These are phyloP conservation scores for Plantago rigida DNA, from an alignment of 305 asterid genomes.

Conservation along the genomic window DNA sequence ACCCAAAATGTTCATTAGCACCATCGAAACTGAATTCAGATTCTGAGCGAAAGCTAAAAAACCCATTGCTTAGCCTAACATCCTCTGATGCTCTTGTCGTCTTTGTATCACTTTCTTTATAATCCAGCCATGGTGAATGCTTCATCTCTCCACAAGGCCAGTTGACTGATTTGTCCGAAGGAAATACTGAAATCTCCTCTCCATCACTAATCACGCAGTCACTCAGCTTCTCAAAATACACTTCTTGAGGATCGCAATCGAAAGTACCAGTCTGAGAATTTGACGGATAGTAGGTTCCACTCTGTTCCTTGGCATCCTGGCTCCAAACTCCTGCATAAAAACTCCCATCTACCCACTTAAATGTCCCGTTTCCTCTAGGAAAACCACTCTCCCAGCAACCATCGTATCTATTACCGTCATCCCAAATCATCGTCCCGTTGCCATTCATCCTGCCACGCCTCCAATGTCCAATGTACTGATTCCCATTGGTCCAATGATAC, in stretches of 20 bases:
- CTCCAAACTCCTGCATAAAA: slow-evolving; percentile 81
- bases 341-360: slow-evolving; percentile 73
- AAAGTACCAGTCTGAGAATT: slow-evolving; percentile 35
- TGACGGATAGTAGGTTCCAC: slow-evolving; percentile 71
- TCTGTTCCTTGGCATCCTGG: slow-evolving; percentile 52
- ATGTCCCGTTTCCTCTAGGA: slow-evolving; percentile 79
- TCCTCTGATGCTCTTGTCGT: slow-evolving; percentile 35
- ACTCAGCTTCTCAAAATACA: slow-evolving; percentile 34
- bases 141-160: slow-evolving; percentile 60
- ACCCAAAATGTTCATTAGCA: slow-evolving; percentile 29
- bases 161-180: slow-evolving; percentile 50
- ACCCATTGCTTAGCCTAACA: slow-evolving; percentile 34
- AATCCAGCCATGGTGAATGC: slow-evolving; percentile 24
- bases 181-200: slow-evolving; percentile 52
- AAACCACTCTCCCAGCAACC: slow-evolving; percentile 75
- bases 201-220: slow-evolving; percentile 39
- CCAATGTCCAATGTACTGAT: slow-evolving; percentile 76
- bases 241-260: slow-evolving; percentile 72
- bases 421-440: slow-evolving; percentile 67
- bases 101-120: slow-evolving; percentile 26
- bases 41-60: slow-evolving; percentile 39
- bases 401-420: slow-evolving; percentile 59
- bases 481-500: slow-evolving; percentile 71
- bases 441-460: slow-evolving; percentile 69
- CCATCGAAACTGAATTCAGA: slow-evolving; percentile 42